Conservation (phyloP, 192 early-diverging fungal species). For the Phlyctochytrium bullatum region DNA sequence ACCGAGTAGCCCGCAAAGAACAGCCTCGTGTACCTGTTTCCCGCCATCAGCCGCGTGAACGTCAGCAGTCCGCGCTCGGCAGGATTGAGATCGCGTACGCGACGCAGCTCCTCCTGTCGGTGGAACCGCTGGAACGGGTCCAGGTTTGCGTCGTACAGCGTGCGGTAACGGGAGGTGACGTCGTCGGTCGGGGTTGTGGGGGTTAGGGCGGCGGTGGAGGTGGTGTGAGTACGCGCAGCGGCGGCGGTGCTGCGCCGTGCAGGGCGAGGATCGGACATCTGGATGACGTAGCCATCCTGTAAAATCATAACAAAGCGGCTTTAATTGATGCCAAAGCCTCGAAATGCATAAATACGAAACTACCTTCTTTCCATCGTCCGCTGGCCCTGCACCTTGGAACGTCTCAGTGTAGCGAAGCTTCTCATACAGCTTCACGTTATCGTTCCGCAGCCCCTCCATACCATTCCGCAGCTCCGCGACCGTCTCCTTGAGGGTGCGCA, state of each 20-base stretch:
- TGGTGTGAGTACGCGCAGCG: neutral
- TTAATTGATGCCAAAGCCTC: too few relatives aligned
- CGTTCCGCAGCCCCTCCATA: slow-evolving; percentile 65
- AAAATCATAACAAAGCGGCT: neutral
- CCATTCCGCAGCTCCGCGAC: slow-evolving; percentile 63
- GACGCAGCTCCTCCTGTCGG: slow-evolving; percentile 65
- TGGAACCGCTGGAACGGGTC: slow-evolving; percentile 90
- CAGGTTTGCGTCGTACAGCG: slow-evolving; percentile 81
- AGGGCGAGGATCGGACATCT: neutral
- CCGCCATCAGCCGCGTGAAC: slow-evolving; percentile 61
- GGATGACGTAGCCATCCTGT: neutral
- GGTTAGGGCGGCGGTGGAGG: neutral
- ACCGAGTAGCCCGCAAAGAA: slow-evolving; percentile 68
- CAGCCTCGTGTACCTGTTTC: slow-evolving; percentile 65
- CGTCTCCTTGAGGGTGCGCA: slow-evolving; percentile 45
- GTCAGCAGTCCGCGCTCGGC: slow-evolving; percentile 68
- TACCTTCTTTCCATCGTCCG: too few relatives aligned
- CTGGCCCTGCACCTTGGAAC: too few relatives aligned
- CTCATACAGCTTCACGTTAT: slow-evolving; percentile 90
- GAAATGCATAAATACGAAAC: too few relatives aligned
- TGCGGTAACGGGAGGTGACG: slow-evolving; percentile 66
- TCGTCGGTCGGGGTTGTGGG: slow-evolving; percentile 13
- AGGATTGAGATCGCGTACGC: slow-evolving; percentile 72
- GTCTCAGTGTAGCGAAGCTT: slow-evolving; percentile 83
- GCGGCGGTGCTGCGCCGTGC: neutral